A percentile compares a stretch with the other conserved stretches of the same genome.
Conservation (phyloP, 805 yeast species). For the Starmerella geochares region DNA sequence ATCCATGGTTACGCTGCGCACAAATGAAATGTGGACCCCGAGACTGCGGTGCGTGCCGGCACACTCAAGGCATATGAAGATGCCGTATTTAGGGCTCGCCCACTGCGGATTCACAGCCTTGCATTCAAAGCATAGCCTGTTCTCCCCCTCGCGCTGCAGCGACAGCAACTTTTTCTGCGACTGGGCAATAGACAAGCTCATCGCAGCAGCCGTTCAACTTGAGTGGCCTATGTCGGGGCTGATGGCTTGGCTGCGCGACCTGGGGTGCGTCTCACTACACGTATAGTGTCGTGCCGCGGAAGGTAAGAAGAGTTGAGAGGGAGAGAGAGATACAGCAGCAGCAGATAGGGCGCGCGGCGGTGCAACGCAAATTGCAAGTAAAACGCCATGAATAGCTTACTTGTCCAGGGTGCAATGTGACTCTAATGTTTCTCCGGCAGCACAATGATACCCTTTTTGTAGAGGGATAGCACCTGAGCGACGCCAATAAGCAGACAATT, state of each 20-base stretch:
- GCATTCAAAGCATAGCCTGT: slow-evolving; percentile 89
- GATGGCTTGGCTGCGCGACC: neutral
- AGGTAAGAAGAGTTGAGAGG: too few species aligned
- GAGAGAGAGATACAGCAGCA: too few species aligned
- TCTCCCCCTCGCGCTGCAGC: slow-evolving; percentile 70
- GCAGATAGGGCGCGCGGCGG: too few species aligned
- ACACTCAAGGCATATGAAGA: slow-evolving; percentile 93
- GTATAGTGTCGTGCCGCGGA: neutral
- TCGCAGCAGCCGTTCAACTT: neutral
- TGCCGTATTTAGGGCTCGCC: slow-evolving; percentile 98
- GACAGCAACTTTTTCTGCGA: slow-evolving; percentile 48
- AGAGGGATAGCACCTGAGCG: too few species aligned
- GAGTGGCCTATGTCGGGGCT: neutral
- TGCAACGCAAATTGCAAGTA: too few species aligned
- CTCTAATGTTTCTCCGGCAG: too few species aligned
- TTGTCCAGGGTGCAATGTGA: too few species aligned
- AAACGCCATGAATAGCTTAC: too few species aligned
- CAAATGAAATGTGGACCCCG: slow-evolving; percentile 95
- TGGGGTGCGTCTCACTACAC: neutral
- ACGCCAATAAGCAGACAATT: too few species aligned
- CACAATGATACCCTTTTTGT: too few species aligned
- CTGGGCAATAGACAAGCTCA: slow-evolving; percentile 27
- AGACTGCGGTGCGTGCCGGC: slow-evolving; percentile 90
- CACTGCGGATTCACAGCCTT: slow-evolving; percentile 95
- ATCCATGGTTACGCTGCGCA: slow-evolving; percentile 95